Evolutionary conservation across 169 alveolate species (phyloP).

Genomic region (Miamiensis avidus): DNA sequence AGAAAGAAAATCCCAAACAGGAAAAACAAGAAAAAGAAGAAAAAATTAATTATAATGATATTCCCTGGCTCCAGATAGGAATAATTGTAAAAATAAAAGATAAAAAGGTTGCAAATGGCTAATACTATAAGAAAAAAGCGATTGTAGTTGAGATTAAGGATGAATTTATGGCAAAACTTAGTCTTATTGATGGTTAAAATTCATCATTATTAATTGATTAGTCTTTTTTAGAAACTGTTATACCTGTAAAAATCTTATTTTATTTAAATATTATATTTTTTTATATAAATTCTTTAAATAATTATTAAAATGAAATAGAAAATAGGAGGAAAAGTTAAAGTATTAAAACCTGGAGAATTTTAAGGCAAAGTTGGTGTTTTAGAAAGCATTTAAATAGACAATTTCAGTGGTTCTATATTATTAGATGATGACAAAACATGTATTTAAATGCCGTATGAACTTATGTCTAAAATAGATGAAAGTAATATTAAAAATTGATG

Average conservation of each 20-base stretch:
- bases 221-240: background rate
- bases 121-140: background rate
- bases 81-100: background rate
- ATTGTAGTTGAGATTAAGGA: background rate
- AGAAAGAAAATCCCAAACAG: background rate
- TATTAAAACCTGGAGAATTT: background rate
- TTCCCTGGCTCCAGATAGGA: background rate
- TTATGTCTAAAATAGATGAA: background rate
- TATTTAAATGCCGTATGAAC: background rate
- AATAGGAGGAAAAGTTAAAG: background rate
- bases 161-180: background rate
- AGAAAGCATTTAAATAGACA: background rate
- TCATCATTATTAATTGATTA: background rate
- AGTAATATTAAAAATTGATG: too few species aligned
- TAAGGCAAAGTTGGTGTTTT: background rate
- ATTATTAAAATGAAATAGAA: background rate
- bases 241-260: background rate
- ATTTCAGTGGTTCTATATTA: background rate
- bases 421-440: background rate
- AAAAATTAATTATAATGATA: too few species aligned
- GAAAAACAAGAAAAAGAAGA: background rate
- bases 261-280: too few species aligned
- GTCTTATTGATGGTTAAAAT: background rate
- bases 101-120: background rate
- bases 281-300: too few species aligned